Percentiles rank a stretch among this genome's conserved stretches.
phyloP scores from a whole-genome alignment of 257 asterid genomes.

The Verbena officinalis region DNA sequence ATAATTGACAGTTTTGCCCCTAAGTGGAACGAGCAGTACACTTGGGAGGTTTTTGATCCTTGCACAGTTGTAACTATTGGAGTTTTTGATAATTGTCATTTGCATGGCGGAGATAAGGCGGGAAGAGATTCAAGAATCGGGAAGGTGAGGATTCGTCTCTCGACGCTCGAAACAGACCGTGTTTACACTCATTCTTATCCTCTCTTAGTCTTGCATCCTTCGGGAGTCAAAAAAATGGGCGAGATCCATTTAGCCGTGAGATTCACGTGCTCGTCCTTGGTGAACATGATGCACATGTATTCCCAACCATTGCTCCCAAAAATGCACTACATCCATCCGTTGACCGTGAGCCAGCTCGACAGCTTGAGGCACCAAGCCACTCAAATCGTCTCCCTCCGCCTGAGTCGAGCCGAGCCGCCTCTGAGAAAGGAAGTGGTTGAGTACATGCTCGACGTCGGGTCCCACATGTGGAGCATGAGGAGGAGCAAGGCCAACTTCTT shows the following conservation, averaged over 20 bases:
- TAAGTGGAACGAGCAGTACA: constrained; percentile 80
- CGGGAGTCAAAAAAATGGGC: constrained; percentile 80
- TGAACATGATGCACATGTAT: constrained; percentile 72
- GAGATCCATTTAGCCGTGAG: constrained; percentile 74
- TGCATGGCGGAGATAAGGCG: constrained; percentile 60
- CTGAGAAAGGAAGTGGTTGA: constrained; percentile 75
- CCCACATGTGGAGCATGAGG: constrained; percentile 86
- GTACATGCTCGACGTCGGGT: constrained; percentile 75
- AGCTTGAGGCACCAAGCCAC: constrained; percentile 74
- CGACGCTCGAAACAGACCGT: constrained; percentile 70
- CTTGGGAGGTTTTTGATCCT: constrained; percentile 82
- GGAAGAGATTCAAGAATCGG: constrained; percentile 72
- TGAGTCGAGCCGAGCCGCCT: constrained; percentile 80
- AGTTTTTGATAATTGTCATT: constrained; percentile 67
- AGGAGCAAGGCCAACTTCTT: constrained; percentile 75
- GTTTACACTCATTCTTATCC: constrained; percentile 72
- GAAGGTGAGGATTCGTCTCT: constrained; percentile 74
- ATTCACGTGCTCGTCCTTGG: constrained; percentile 63
- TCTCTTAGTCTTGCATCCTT: constrained; percentile 64
- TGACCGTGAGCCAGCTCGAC: constrained; percentile 65
- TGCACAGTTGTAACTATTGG: constrained; percentile 74
- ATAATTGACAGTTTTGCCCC: constrained; percentile 70
- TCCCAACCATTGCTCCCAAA: constrained; percentile 67
- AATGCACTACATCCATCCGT: constrained; percentile 74
- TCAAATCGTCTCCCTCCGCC: constrained; percentile 64